These are phyloP conservation scores for Scolecobasidium constrictum DNA, from an alignment of 2,329 filamentous ascomycete species.

Conservation along the genomic window DNA sequence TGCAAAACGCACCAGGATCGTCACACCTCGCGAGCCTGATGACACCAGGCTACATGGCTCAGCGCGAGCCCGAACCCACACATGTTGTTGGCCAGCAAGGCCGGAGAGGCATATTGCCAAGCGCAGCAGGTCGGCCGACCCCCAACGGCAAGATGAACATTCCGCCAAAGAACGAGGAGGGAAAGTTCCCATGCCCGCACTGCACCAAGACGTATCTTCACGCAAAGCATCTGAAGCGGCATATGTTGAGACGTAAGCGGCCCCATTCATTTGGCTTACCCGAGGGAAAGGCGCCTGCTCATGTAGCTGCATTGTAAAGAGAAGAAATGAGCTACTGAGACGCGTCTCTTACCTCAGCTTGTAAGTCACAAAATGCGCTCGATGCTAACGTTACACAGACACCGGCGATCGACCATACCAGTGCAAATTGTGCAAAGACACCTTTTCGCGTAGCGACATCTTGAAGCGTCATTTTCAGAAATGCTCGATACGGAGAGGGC, in stretches of 20 bases:
- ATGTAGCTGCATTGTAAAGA: not conserved
- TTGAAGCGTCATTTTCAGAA: slow-evolving; percentile 99
- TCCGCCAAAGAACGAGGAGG: slow-evolving; percentile 89
- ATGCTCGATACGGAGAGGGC: slow-evolving; percentile 91
- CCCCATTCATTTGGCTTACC: too few species aligned
- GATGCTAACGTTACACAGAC: slow-evolving; percentile 47
- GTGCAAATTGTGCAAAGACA: slow-evolving; percentile 95
- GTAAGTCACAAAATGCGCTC: not conserved
- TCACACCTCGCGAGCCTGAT: not conserved
- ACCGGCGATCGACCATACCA: slow-evolving; percentile 97
- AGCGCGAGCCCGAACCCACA: slow-evolving; percentile 50
- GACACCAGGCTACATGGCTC: not conserved
- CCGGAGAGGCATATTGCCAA: slow-evolving; percentile 80
- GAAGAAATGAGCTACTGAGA: not conserved
- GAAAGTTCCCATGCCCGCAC: slow-evolving; percentile 95
- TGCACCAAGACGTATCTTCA: slow-evolving; percentile 98
- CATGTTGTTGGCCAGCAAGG: slow-evolving; percentile 95
- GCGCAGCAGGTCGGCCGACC: slow-evolving; percentile 74
- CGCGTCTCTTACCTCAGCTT: not conserved
- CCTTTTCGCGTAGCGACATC: slow-evolving; percentile 95
- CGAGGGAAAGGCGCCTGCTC: too few species aligned
- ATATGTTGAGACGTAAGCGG: slow-evolving; percentile 86
- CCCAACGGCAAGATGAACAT: slow-evolving; percentile 76
- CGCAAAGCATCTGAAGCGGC: slow-evolving; percentile 93
- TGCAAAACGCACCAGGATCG: slow-evolving; percentile 3